Evolutionary conservation across 2,329 filamentous ascomycete species (phyloP).

Genomic region (Penicillium sp.): DNA sequence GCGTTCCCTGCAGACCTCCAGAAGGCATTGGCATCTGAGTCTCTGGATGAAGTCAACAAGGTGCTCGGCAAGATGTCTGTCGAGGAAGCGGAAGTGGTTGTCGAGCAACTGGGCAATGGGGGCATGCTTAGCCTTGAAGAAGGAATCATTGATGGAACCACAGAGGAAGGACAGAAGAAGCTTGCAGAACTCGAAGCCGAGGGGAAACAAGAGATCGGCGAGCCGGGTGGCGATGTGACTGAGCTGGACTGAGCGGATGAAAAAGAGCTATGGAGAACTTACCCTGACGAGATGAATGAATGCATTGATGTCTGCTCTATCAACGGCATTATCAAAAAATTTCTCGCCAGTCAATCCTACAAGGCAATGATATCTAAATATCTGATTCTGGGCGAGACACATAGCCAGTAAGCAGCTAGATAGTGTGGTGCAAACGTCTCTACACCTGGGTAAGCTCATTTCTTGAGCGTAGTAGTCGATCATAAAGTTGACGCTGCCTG

Average conservation of each 20-base stretch:
- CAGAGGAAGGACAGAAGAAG: slow-evolving; percentile 75
- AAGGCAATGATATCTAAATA: no score
- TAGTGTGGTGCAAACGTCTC: no score
- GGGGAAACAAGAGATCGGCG: slow-evolving; percentile 45
- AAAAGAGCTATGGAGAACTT: slow-evolving; percentile 1
- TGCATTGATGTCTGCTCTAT: no score
- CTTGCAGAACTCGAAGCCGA: slow-evolving; percentile 71
- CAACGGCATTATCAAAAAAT: no score
- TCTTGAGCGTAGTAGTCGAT: no score
- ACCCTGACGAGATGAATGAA: slow-evolving; percentile 7
- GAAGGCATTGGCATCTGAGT: slow-evolving; percentile 81
- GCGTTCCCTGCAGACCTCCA: slow-evolving; percentile 77
- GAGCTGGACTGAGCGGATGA: slow-evolving; percentile 31
- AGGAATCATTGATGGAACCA: slow-evolving; percentile 92
- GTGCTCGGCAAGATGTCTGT: slow-evolving; percentile 86
- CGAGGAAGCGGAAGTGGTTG: slow-evolving; percentile 79
- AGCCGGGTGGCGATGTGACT: slow-evolving; percentile 51
- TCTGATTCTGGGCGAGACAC: no score
- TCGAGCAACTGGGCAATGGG: slow-evolving; percentile 75
- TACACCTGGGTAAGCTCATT: no score
- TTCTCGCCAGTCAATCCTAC: no score
- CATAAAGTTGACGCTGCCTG: no score
- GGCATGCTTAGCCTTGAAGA: slow-evolving; percentile 89
- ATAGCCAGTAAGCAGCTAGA: no score
- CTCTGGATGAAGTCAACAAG: slow-evolving; percentile 81